Conservation (phyloP, 345 rosid species). For the Euclidium syriacum region DNA sequence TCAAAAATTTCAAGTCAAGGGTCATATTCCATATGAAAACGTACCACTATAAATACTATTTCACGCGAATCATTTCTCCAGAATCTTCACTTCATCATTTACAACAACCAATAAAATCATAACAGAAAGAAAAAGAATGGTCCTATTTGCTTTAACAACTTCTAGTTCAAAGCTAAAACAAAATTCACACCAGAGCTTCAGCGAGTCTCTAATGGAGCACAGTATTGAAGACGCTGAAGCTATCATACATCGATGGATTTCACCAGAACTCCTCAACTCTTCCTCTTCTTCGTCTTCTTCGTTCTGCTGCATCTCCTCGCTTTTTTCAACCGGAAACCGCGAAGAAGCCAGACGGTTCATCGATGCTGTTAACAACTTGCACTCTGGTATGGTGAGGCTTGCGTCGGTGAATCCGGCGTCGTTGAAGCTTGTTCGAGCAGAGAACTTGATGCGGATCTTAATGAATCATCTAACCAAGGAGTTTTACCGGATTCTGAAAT, state of each 20-base stretch:
- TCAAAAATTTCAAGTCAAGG: background rate
- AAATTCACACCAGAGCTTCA: conserved; percentile 37
- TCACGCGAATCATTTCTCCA: background rate
- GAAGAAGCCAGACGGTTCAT: conserved; percentile 48
- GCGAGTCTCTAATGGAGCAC: conserved; percentile 49
- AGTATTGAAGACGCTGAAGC: conserved; percentile 40
- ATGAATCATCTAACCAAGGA: conserved; percentile 57
- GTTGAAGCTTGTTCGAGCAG: conserved; percentile 42
- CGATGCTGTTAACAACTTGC: conserved; percentile 40
- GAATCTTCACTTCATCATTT: background rate
- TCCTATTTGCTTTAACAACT: background rate
- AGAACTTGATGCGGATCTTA: conserved; percentile 50
- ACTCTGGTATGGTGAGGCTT: conserved; percentile 42
- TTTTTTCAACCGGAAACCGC: conserved; percentile 41
- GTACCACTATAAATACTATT: conserved; percentile 11
- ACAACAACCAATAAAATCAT: background rate
- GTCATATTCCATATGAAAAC: background rate
- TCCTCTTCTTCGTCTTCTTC: background rate
- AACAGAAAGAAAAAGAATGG: background rate
- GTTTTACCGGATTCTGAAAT: conserved; percentile 49
- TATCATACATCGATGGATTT: conserved; percentile 39
- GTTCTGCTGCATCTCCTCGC: conserved; percentile 20
- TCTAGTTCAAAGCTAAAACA: conserved; percentile 14
- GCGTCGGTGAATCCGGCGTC: conserved; percentile 34
- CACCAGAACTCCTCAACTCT: background rate